phyloP scores from a whole-genome alignment of 805 yeast species.

The Huiozyma sinensis region DNA sequence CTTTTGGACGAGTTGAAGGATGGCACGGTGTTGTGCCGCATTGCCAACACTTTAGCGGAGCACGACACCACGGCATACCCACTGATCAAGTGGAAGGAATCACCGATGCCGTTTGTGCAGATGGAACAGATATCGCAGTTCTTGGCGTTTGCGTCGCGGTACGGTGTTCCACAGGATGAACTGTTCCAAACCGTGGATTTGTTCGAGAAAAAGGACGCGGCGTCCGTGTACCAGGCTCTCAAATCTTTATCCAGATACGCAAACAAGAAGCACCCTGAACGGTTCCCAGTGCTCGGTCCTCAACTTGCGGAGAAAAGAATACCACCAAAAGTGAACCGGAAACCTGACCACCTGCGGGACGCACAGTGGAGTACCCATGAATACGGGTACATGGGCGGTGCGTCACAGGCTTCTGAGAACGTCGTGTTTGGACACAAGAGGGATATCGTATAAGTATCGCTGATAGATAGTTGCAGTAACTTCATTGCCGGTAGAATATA shows the following conservation, averaged over 20 bases:
- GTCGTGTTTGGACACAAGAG: slow-evolving; percentile 45
- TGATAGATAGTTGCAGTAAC: too few relatives aligned
- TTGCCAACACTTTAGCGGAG: slow-evolving; percentile 30
- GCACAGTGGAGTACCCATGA: slow-evolving; percentile 48
- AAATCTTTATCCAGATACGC: slow-evolving; percentile 66
- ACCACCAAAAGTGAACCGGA: slow-evolving; percentile 42
- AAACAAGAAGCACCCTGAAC: slow-evolving; percentile 39
- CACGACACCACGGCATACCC: slow-evolving; percentile 22
- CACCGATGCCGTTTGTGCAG: slow-evolving; percentile 62
- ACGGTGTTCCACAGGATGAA: slow-evolving; percentile 75
- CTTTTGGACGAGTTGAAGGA: slow-evolving; percentile 48
- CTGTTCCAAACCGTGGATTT: slow-evolving; percentile 69
- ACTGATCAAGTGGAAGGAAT: slow-evolving; percentile 41
- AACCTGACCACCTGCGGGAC: slow-evolving; percentile 38
- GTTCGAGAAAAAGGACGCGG: slow-evolving; percentile 52
- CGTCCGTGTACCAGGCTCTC: slow-evolving; percentile 63
- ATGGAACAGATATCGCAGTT: slow-evolving; percentile 82
- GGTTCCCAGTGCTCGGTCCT: slow-evolving; percentile 48
- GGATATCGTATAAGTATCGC: slow-evolving; percentile 27
- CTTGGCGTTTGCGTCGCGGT: slow-evolving; percentile 44
- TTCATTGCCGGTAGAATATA: too few relatives aligned
- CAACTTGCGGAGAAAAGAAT: slow-evolving; percentile 37
- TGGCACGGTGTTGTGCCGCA: slow-evolving; percentile 45
- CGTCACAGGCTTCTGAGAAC: slow-evolving; percentile 42
- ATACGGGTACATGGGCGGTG: slow-evolving; percentile 51